These are phyloP conservation scores for Camelina neglecta DNA, from an alignment of 345 rosid species.

Conservation along the genomic window DNA sequence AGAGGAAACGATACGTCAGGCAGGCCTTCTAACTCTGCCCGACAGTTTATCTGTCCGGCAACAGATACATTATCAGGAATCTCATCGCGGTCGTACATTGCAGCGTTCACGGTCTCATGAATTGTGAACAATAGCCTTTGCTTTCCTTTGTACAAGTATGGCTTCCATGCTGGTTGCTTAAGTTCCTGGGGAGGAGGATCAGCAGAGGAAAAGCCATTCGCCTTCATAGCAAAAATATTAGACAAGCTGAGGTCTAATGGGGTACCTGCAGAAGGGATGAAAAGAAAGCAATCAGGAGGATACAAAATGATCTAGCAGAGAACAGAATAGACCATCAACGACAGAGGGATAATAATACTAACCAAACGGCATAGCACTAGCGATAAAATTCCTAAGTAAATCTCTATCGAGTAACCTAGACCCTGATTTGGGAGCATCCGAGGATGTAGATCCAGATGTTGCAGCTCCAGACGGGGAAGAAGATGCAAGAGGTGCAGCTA, in stretches of 20 bases:
- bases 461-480: constrained; percentile 59
- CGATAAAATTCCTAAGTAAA: constrained; percentile 69
- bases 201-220: constrained; percentile 77
- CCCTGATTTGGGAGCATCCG: constrained; percentile 77
- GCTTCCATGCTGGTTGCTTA: constrained; percentile 97
- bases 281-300: constrained; percentile 17
- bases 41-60: constrained; percentile 88
- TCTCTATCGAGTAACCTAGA: constrained; percentile 87
- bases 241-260: constrained; percentile 83
- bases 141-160: constrained; percentile 88
- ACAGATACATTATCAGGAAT: constrained; percentile 85
- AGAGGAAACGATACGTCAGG: constrained; percentile 94
- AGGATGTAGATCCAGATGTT: constrained; percentile 53
- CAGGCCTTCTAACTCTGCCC: constrained; percentile 89
- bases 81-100: constrained; percentile 88
- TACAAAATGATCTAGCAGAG: constrained; percentile 29
- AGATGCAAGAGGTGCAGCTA: constrained; percentile 77
- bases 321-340: constrained; percentile 41
- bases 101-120: constrained; percentile 80
- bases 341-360: constrained; percentile 49
- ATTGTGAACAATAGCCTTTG: constrained; percentile 79
- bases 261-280: constrained; percentile 56
- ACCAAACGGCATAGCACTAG: constrained; percentile 92
- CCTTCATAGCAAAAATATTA: constrained; percentile 65
- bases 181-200: constrained; percentile 79